Evolutionary conservation across 2,329 filamentous ascomycete genomes (phyloP).

Genomic region (Arthrobotrys entomopaga): DNA sequence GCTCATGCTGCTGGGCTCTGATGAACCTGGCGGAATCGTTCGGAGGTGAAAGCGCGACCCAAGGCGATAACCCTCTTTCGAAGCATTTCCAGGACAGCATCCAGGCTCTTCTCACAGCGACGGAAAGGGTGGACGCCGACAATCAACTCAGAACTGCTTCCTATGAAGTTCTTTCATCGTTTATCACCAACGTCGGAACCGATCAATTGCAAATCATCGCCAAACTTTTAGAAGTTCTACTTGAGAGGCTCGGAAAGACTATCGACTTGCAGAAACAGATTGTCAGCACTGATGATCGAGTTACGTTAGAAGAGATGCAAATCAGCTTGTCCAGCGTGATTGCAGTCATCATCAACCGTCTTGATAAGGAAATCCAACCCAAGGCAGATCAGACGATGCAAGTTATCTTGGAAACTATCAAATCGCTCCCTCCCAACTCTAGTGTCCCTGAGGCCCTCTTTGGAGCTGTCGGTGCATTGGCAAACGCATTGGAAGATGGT

Average conservation of each 20-base stretch:
- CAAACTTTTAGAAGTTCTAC: slow-evolving; percentile 83
- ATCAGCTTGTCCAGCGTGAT: slow-evolving; percentile 92
- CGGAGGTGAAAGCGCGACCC: slow-evolving; percentile 71
- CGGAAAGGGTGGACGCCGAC: slow-evolving; percentile 82
- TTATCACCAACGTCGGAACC: slow-evolving; percentile 87
- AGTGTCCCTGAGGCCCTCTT: slow-evolving; percentile 95
- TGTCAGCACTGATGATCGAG: slow-evolving; percentile 94
- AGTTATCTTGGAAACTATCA: slow-evolving; percentile 81
- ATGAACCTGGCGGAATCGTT: slow-evolving; percentile 99
- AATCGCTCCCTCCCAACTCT: slow-evolving; percentile 81
- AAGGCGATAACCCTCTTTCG: slow-evolving; percentile 79
- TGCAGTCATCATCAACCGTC: slow-evolving; percentile 86
- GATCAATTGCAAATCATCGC: slow-evolving; percentile 85
- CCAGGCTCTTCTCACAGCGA: slow-evolving; percentile 83
- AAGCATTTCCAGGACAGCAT: slow-evolving; percentile 94
- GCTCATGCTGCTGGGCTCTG: slow-evolving; percentile 97
- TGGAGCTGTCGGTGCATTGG: slow-evolving; percentile 88
- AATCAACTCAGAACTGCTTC: slow-evolving; percentile 91
- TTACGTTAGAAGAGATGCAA: slow-evolving; percentile 97
- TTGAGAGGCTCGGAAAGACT: slow-evolving; percentile 90
- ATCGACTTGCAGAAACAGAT: slow-evolving; percentile 90
- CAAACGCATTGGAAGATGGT: slow-evolving; percentile 88
- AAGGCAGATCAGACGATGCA: slow-evolving; percentile 96
- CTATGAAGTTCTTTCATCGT: slow-evolving; percentile 95
- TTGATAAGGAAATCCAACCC: slow-evolving; percentile 89